Base-by-base conservation (phyloP, 1,284 basidiomycete genomes). In the Cutaneotrichosporon sp. region DNA sequence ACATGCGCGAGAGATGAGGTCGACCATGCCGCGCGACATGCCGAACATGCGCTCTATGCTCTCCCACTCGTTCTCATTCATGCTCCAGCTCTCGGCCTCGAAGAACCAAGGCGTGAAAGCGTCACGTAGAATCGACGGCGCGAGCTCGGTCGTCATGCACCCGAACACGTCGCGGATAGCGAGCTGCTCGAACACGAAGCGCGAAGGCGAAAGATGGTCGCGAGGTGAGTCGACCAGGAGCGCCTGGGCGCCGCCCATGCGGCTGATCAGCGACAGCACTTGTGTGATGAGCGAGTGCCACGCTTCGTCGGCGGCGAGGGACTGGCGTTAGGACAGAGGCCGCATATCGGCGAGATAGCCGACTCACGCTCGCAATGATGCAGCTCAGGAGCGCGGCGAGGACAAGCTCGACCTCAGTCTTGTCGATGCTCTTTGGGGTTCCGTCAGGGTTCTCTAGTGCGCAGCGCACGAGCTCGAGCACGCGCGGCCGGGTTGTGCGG, bases 61-160 rank as follows among this genome's bases (percentile, higher is more conserved):
- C 61, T 77, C 78, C 75, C 78, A 78, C 58, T 80, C 78, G 34
- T 72, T 64, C 57, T 73, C 75, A 21, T 58, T 70, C 36, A 62
- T 61, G 2, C 70, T 73, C 74, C 77, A 77, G 46, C 63, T 58
- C 60, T 79, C 76, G 6, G 73, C 70, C 61, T 78, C 76, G 50
- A 77, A 77, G 69, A 77, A 79, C 76, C 76, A 78, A 1, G 75
- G 74, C 10, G 73, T 74, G 66, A 78, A 80, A 0, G 72, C 74
- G n/a, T 72, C 69, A 4, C 70, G 71, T 22, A 79, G 68, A 26
- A 80, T 75, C 4, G 68, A 70, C 0, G 78, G 78, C 3, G 74
- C 68, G 11, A 70, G 61, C 62, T 76, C 76, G 1, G 78, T 80
- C 2, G 75, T 77, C 73, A 80, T 75, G 61, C 76, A 76, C 7